A percentile compares a stretch with the other conserved stretches of the same genome.
These are phyloP conservation scores for Ophiocytium majus DNA, from an alignment of 352 stramenopile species.

Conservation along the genomic window DNA sequence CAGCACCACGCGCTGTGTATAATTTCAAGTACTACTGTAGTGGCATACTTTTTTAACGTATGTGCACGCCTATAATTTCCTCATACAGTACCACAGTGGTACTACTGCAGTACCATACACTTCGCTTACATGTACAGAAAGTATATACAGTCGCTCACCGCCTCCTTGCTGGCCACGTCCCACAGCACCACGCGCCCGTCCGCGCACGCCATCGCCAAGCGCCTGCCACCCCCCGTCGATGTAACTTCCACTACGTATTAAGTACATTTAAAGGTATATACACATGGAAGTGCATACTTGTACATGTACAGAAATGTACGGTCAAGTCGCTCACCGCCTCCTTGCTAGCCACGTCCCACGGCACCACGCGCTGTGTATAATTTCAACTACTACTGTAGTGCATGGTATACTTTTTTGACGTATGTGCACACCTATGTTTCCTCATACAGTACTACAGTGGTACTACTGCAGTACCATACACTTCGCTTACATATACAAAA, in stretches of 20 bases:
- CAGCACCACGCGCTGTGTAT: neutral
- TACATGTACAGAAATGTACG: too few relatives aligned
- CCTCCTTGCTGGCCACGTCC: conserved; percentile 13
- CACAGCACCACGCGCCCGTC: conserved; percentile 25
- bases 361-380: neutral
- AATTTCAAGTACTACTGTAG: neutral
- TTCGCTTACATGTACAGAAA: neutral
- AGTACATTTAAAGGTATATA: neutral
- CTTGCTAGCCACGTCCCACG: neutral
- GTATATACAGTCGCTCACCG: too few relatives aligned
- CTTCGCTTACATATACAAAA: neutral
- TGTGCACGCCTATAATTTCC: neutral
- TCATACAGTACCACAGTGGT: neutral
- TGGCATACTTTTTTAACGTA: too few relatives aligned
- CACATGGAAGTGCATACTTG: neutral
- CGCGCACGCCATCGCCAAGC: neutral
- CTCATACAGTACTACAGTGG: neutral
- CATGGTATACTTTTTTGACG: too few relatives aligned
- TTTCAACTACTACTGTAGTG: neutral
- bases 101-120: neutral
- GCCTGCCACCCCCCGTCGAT: neutral
- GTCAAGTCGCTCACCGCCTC: too few relatives aligned
- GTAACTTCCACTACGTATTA: too few relatives aligned
- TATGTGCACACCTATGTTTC: neutral
- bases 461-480: neutral